phyloP scores from a whole-genome alignment of 306 rosid genomes.

The Cicer judaicum region DNA sequence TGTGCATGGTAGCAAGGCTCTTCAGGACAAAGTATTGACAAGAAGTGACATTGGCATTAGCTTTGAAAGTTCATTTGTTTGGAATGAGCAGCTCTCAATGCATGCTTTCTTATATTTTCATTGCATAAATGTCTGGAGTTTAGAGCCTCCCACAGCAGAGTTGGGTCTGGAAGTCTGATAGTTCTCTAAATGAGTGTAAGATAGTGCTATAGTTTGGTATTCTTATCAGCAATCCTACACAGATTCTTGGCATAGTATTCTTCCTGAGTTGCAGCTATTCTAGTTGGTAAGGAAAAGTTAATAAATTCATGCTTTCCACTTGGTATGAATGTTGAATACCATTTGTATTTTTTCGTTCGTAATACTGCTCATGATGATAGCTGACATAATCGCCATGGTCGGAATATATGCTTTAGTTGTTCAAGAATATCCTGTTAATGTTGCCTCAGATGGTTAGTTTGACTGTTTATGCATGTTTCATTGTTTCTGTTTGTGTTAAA shows the following conservation, averaged over 20 bases:
- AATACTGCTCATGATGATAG: slow-evolving; percentile 48
- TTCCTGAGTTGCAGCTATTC: slow-evolving; percentile 97
- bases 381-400: slow-evolving; percentile 62
- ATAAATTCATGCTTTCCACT: slow-evolving; percentile 59
- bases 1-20: slow-evolving; percentile 62
- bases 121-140: slow-evolving; percentile 70
- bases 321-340: slow-evolving; percentile 57
- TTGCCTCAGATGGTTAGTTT: slow-evolving; percentile 74
- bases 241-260: slow-evolving; percentile 90
- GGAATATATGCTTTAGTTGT: slow-evolving; percentile 63
- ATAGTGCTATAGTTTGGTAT: slow-evolving; percentile 80
- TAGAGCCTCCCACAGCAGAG: slow-evolving; percentile 69
- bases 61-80: slow-evolving; percentile 69
- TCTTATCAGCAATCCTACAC: slow-evolving; percentile 90
- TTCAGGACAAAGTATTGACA: slow-evolving; percentile 64
- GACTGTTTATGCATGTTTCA: slow-evolving; percentile 49
- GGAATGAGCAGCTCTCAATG: slow-evolving; percentile 58
- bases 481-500: slow-evolving; percentile 39
- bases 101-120: slow-evolving; percentile 61
- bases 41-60: slow-evolving; percentile 60
- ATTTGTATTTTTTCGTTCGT: slow-evolving; percentile 48
- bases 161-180: slow-evolving; percentile 82
- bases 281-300: slow-evolving; percentile 90
- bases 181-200: slow-evolving; percentile 70
- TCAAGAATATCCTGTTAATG: slow-evolving; percentile 55